Base-by-base conservation (phyloP, 108 stramenopile genomes). In the Cylindrotheca fusiformis region DNA sequence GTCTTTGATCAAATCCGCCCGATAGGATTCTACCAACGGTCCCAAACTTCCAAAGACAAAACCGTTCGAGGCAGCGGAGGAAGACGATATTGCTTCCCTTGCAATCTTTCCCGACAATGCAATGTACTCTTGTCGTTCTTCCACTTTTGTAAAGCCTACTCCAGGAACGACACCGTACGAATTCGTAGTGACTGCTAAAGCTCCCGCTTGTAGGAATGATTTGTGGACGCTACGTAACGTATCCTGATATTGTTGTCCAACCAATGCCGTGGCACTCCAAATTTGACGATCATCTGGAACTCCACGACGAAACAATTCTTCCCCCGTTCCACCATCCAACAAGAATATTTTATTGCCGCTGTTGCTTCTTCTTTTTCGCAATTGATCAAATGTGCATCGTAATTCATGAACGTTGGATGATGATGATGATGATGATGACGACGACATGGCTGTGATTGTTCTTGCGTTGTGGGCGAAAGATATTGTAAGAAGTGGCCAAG, bases 251-350 rank as follows among this genome's bases (percentile, higher is more conserved):
- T 84, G 17, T 18, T 32, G 32, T 41, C 81, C 60, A 17, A 85
- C 75, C 8, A 93, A 53, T 17, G 88, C 88, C 19, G 75, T 79
- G 33, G 91, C 91, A 59, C 84, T 86, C 91, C 91, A 93, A 19
- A 83, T 76, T 58, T 69, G 76, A 10, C 91, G 75, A 69, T 93
- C 91, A 30, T 93, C 91, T 10, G 86, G 86, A 14, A 93, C 82
- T 1, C 83, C 83, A 21, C 74, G 75, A 30, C 78, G 80, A 60
- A 90, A 82, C 28, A 93, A 71, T 69, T 93, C 91, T 65, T 93
- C 91, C 4, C 91, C 91, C 2, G 88, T 93, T 5, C 91, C 91
- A 23, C 91, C 87, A 50, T 88, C 91, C 27, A 93, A 75, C 2
- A 86, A 55, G 32, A 87, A 72, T 23, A 61, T 24, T 14, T 49